A percentile compares a stretch with the other conserved stretches of the same genome.
These are phyloP conservation scores for Tetrahymena malaccensis DNA, from an alignment of 73 alveolate genomes.

Conservation along the genomic window DNA sequence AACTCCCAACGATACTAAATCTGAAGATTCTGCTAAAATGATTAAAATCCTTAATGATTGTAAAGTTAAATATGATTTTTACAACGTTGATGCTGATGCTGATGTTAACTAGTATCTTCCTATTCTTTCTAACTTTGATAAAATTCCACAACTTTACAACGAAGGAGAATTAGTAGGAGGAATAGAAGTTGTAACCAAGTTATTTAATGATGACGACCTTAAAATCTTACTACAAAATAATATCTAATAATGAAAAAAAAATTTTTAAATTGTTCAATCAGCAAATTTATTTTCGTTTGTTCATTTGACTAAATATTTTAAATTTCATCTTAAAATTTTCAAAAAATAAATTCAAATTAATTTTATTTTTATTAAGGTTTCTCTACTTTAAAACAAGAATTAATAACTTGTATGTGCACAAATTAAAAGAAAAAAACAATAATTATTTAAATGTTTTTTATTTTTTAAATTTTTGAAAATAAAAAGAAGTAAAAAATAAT, in stretches of 20 bases:
- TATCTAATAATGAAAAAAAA: neutral
- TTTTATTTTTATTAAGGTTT: no score
- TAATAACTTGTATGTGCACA: no score
- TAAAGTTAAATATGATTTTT: slow-evolving; percentile 14
- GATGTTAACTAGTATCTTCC: neutral
- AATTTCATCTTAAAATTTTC: no score
- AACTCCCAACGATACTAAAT: slow-evolving; percentile 21
- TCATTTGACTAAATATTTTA: no score
- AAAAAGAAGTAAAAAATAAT: no score
- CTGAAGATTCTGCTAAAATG: slow-evolving; percentile 3
- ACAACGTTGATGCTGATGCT: neutral
- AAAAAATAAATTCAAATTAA: no score
- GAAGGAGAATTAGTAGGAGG: slow-evolving; percentile 52
- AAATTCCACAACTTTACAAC: slow-evolving; percentile 44
- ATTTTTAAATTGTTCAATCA: neutral
- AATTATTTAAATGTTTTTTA: no score
- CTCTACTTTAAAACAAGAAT: no score
- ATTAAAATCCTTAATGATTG: slow-evolving; percentile 1
- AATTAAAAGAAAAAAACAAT: no score
- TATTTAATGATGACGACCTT: slow-evolving; percentile 47
- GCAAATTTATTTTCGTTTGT: no score
- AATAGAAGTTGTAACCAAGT: slow-evolving; percentile 39
- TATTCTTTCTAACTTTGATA: neutral
- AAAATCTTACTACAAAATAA: neutral
- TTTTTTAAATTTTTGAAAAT: no score